Base-by-base conservation (phyloP, 148 eudicot genomes). In the Silene conica region DNA sequence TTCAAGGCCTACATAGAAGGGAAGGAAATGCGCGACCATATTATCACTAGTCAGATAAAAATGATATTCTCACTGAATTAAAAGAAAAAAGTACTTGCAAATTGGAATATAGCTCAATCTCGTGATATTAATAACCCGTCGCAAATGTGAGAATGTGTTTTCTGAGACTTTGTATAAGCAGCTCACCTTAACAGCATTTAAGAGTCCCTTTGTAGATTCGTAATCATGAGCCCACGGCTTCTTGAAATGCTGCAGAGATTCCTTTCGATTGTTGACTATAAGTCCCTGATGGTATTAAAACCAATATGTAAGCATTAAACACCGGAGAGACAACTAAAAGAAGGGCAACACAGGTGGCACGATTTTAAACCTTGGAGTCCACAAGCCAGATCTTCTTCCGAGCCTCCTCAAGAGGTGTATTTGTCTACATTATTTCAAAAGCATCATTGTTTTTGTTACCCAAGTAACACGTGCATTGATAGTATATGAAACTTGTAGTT, bases 181-280 rank as follows among this genome's bases (percentile, higher is more conserved):
- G 28, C 26, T 67, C 71, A 95, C 99, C 92, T 92, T 90, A 38
- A 95, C 86, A 80, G 97, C 96, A 73, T 90, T 86, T 26, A 89
- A 74, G 71, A 96, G 88, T 67, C 85, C 86, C 34, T 20, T 78
- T n/a, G 90, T 86, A 73, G 96, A 92, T 82, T 90, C 92, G 46
- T 90, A 97, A n/a, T 90, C 91, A 74, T 95, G 99, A 65, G 97
- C 97, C 99, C 99, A 96, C 1, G 99, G 99, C 77, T 83, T 87
- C 88, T 96, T 96, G 64, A 89, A 92, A 81, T 87, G 94, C 68
- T 96, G 99, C 64, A 96, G 88, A 13, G 96, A 80, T 21, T 89
- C 90, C 45, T 74, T 55, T 45, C 99, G 93, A 69, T 92, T 87
- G 62, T 79, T 86, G 52, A 92, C 96, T 63, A 92, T 92, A 80